A percentile compares a stretch with the other conserved stretches of the same genome.
These are phyloP conservation scores for Edaphochlamys debaryana DNA, from an alignment of 139 green algal genomes.

Conservation along the genomic window DNA sequence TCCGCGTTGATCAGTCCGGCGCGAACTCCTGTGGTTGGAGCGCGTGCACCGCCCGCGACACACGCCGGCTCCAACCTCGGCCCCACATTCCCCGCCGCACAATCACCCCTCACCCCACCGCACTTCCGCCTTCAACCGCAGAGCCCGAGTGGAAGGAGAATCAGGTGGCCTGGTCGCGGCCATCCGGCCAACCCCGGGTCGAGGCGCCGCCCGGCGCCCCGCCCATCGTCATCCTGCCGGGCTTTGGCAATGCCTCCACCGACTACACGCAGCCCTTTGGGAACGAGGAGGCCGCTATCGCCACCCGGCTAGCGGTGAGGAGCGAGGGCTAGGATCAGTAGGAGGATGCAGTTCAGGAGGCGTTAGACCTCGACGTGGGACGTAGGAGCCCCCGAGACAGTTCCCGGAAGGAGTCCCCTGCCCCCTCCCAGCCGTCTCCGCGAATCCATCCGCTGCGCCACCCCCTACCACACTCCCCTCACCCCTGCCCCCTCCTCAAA, in stretches of 20 bases:
- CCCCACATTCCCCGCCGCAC: too few species aligned
- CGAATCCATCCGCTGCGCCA: background rate
- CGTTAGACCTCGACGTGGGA: too few species aligned
- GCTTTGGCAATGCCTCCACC: constrained; percentile 27
- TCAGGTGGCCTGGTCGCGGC: constrained; percentile 18
- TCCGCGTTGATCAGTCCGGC: too few species aligned
- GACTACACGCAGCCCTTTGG: constrained; percentile 39
- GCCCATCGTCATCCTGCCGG: constrained; percentile 27
- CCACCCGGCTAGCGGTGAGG: constrained; percentile 1
- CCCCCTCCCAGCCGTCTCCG: background rate
- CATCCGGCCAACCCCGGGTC: background rate
- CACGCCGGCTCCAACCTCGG: too few species aligned
- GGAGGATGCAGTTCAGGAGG: too few species aligned
- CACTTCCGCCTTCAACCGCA: background rate
- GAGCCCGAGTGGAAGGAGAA: constrained; percentile 23
- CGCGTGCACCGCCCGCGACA: too few species aligned
- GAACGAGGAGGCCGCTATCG: constrained; percentile 10
- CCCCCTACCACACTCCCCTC: too few species aligned
- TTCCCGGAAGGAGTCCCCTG: too few species aligned
- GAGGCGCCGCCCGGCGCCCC: background rate
- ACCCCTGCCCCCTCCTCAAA: background rate
- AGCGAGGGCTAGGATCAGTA: too few species aligned
- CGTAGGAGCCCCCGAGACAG: too few species aligned
- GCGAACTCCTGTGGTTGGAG: too few species aligned
- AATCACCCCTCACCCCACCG: too few species aligned